Base-by-base conservation (phyloP, 2,329 filamentous ascomycete genomes). In the Hypoxylon sp. region DNA sequence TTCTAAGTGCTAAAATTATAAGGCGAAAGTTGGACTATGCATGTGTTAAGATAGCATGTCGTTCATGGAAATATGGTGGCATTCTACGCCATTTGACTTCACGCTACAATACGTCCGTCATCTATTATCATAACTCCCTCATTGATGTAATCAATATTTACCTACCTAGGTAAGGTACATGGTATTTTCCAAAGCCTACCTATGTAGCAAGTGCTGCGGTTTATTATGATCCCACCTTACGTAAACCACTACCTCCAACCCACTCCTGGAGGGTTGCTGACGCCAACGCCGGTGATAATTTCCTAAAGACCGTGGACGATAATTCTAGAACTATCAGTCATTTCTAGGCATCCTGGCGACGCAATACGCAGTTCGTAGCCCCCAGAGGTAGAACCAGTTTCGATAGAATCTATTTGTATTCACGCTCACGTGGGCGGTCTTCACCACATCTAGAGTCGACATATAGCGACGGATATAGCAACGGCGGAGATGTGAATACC, bases 391-490 rank as follows among this genome's bases (percentile, higher is more conserved):
- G 39, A 44, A 44, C 1, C 39, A 44, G 9, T 8, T 44, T 44
- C 6, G 8, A 44, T 44, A 2, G n/a, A 44, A 44, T 44, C 39
- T 22, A 44, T n/a, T n/a, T 22, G 26, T 33, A 54, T 48, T 8
- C 29, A 24, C 61, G 65, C 44, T 53, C 65, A 70, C 65, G 57
- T 63, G 68, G 42, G 60, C 68, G 57, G 61, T 19, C 59, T 57
- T 17, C 19, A 10, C 17, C n/a, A 13, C 29, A 37, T 22, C 24
- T 26, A 31, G n/a, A 10, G 54, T 42, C 29, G 19, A 13, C 22
- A 56, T 65, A 52, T 55, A 57, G 19, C 19, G 19, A 22, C 19
- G 19, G 19, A 22, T 22, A 22, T 22, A 42, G 51, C 61, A 47
- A 60, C 48, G 19, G 47, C 26, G 31, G 48, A 35, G 48, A 11